Evolutionary conservation across 2,329 filamentous ascomycete species (phyloP), one percentile per base, ranked within the genome.

Genomic region (Pseudogymnoascus sp.): DNA sequence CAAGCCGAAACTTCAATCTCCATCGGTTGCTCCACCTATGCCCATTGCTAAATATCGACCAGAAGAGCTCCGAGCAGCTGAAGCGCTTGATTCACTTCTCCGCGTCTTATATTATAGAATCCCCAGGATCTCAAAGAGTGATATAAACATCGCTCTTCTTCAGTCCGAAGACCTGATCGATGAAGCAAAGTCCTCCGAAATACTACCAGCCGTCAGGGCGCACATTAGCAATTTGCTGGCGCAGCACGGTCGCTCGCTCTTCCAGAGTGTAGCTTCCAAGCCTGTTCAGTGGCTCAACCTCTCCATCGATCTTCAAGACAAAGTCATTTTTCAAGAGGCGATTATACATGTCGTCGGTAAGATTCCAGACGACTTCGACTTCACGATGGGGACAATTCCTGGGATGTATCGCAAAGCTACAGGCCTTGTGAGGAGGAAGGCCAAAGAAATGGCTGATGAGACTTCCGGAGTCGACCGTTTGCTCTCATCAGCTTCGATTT

Each of bases 341-440:
- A 42, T 69, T 1, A 63, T 71, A 4, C 70, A 71, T 15, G 63
- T 70, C 17, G 66, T 69, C 1, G 68, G 66, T 5, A 62, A 44
- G n/a, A 29, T 59, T 58, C 66, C 66, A 4, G 25, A 8, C 5
- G 42, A 3, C 5, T 0, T 7, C 42, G 25, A 15, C 4, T 21
- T 21, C 21, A n/a, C 7, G 25, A 0, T n/a, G 12, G 21, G 21
- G 21, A 3, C 21, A 21, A 31, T 29, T 29, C 5, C 42, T 31
- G 42, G 42, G 7, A 13, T 31, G 29, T 7, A 25, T 9, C 5
- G 6, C 12, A 13, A 31, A 6, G 42, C 15, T 1, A 27, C 7
- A 6, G 10, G n/a, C 10, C 41, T 44, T 27, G 2, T 44, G 2
- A 4, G n/a, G 2, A 10, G 41, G n/a, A 44, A 44, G 41, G 5